These are phyloP conservation scores for Cicer pinnatifidum DNA, from an alignment of 306 rosid species.

Conservation along the genomic window DNA sequence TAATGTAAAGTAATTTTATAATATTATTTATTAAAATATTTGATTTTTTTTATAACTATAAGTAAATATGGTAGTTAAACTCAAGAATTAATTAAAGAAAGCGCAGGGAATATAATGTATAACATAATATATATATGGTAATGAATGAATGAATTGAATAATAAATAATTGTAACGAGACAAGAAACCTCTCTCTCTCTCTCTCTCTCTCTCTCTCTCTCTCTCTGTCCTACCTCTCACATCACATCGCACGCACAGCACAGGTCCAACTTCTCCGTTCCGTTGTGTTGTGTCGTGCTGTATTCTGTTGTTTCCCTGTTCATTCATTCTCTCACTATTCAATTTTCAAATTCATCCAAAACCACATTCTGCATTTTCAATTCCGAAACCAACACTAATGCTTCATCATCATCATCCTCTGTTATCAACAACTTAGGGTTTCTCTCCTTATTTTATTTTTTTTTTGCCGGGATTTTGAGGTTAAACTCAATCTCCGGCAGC, in stretches of 20 bases:
- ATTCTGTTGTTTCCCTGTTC: neutral
- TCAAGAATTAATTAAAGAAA: too few relatives aligned
- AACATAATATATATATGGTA: neutral
- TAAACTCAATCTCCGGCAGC: conserved; percentile 53
- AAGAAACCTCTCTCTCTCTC: conserved; percentile 33
- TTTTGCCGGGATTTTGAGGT: conserved; percentile 45
- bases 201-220: neutral
- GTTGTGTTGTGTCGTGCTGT: conserved; percentile 32
- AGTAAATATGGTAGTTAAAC: too few relatives aligned
- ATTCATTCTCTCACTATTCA: conserved; percentile 16
- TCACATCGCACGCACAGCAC: conserved; percentile 18
- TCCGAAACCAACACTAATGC: neutral
- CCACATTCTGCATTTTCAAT: neutral
- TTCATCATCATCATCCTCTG: neutral
- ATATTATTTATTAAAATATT: too few relatives aligned
- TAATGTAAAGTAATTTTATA: too few relatives aligned
- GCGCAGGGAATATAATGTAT: neutral
- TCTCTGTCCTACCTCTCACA: neutral
- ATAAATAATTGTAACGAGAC: neutral
- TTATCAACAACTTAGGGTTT: conserved; percentile 48
- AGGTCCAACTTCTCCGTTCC: conserved; percentile 41
- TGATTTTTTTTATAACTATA: too few relatives aligned
- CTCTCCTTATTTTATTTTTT: conserved; percentile 10
- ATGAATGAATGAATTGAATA: neutral
- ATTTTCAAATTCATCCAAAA: neutral